Percentiles rank a stretch among this genome's conserved stretches.
Conservation (phyloP, 2,329 filamentous ascomycete species). For the Endocalyx cinctus region DNA sequence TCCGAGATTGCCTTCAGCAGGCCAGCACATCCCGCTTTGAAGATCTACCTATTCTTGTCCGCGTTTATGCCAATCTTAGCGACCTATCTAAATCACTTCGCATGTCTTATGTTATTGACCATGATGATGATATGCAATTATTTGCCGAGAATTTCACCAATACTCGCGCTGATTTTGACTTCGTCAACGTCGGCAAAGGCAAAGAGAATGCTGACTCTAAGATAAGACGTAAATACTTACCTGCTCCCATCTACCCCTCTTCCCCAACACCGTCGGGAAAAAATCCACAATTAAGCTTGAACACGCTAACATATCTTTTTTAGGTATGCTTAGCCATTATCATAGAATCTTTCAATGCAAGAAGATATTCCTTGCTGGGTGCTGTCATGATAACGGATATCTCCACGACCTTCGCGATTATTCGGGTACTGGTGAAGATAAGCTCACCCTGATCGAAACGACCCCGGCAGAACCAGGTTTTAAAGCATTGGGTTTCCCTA, state of each 20-base stretch:
- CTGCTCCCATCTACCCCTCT: background rate
- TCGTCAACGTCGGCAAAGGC: conserved; percentile 30
- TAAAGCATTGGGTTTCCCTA: conserved; percentile 25
- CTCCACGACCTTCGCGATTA: conserved; percentile 30
- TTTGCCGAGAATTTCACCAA: conserved; percentile 31
- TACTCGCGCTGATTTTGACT: conserved; percentile 28
- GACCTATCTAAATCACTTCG: conserved; percentile 28
- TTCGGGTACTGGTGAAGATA: conserved; percentile 19
- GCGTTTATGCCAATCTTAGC: conserved; percentile 30
- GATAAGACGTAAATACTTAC: conserved; percentile 22
- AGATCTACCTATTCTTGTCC: conserved; percentile 26
- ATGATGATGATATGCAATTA: conserved; percentile 25
- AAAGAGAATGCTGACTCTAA: conserved; percentile 31
- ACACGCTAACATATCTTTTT: too few species aligned
- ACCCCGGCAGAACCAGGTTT: conserved; percentile 28
- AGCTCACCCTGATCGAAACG: conserved; percentile 26
- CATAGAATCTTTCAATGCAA: conserved; percentile 28
- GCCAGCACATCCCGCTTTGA: conserved; percentile 19
- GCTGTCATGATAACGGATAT: conserved; percentile 32
- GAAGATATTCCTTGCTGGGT: conserved; percentile 28
- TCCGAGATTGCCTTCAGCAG: conserved; percentile 22
- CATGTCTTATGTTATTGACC: conserved; percentile 25
- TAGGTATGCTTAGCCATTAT: conserved; percentile 30
- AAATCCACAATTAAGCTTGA: background rate
- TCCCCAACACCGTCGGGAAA: conserved; percentile 8